Base-by-base conservation (phyloP, 2,329 filamentous ascomycete species). In the Cladorrhinum sp. region DNA sequence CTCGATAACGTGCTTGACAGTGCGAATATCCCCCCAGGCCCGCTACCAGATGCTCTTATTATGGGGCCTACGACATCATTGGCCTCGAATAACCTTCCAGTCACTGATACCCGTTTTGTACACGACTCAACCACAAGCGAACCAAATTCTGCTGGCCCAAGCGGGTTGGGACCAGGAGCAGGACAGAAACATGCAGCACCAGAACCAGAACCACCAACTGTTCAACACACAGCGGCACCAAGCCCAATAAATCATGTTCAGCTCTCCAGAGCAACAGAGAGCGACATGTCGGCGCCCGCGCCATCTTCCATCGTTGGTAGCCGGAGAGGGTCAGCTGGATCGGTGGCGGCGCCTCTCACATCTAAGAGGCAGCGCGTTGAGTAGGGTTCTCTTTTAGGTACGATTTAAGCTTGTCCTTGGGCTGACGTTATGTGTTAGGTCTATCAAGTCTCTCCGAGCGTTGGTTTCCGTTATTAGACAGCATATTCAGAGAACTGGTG, bases 31-130 rank as follows among this genome's bases (percentile, higher is more conserved):
- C 27, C 48, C 22, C 50, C 66, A 64, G 60, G 69, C 70, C 67
- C 70, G 64, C 68, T 67, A 25, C 23, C 75, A 67, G 68, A 68
- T 69, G 32, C 69, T 45, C 64, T 64, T 69, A 57, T 68, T 72
- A 67, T 62, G 61, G 55, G 7, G n/a, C 32, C 58, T 7, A 10
- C 57, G 9, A 55, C 57, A 25, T 23, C 45, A 27, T 48, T 63
- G 9, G 18, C 57, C 3, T 20, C 57, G 16, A n/a, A 50, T 2
- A 8, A 36, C 7, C 64, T 61, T 23, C 67, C 67, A 1, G 64
- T 69, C 2, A 71, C 67, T 18, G 58, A 67, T 49, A 67, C 70
- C 29, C 70, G 67, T 10, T 73, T 74, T 50, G 68, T 65, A 29
- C 58, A 56, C 25, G 55, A 60, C 12, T 24, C 41, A 18, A 20